Evolutionary conservation across 257 asterid genomes (phyloP).

Genomic region (Buddleja alternifolia): DNA sequence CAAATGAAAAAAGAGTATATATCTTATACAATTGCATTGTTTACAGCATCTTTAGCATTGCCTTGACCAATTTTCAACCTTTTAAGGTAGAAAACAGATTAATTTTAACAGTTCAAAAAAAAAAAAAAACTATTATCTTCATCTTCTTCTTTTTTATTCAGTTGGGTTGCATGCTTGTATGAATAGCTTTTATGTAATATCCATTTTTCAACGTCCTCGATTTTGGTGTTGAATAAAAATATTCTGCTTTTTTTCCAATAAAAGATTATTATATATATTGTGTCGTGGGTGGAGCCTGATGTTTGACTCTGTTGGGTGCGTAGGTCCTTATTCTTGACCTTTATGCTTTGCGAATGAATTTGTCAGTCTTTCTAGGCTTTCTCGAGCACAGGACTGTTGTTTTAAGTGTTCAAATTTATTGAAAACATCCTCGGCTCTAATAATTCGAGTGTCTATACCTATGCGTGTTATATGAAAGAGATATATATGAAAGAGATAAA

Average conservation of each 20-base stretch:
- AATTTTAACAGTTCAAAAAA: too few relatives aligned
- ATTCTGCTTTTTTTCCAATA: constrained; percentile 21
- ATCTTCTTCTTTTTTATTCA: too few relatives aligned
- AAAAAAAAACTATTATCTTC: too few relatives aligned
- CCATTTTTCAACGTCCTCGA: constrained; percentile 21
- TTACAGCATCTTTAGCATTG: not conserved
- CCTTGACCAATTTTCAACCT: not conserved
- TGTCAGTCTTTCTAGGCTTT: not conserved
- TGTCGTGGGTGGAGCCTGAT: not conserved
- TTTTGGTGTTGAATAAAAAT: not conserved
- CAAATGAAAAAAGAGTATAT: not conserved
- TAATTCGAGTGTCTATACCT: too few relatives aligned
- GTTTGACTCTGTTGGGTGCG: not conserved
- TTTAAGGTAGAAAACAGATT: not conserved
- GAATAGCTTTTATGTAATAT: too few relatives aligned
- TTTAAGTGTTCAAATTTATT: not conserved
- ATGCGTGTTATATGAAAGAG: too few relatives aligned
- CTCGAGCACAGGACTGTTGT: not conserved
- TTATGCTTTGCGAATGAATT: not conserved
- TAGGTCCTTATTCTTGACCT: constrained; percentile 5
- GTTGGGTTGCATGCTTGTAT: constrained; percentile 16
- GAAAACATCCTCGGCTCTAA: too few relatives aligned
- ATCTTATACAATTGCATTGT: not conserved
- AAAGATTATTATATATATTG: not conserved
- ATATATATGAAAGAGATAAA: too few relatives aligned